These are phyloP conservation scores for Trypanosomatidae sp. DNA, from an alignment of 208 protist species.

Conservation along the genomic window DNA sequence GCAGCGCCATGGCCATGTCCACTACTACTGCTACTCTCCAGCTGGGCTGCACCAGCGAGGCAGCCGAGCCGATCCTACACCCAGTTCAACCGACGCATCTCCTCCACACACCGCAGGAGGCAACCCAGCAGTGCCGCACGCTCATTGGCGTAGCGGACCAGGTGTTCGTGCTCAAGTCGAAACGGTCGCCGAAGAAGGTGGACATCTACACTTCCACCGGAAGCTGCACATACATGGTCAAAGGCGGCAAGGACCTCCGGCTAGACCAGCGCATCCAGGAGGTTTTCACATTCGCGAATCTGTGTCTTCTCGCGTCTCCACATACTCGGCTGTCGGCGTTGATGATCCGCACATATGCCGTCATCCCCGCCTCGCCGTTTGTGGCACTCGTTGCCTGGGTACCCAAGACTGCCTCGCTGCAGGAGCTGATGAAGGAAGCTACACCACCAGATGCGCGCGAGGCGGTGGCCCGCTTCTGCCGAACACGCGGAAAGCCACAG, in stretches of 20 bases:
- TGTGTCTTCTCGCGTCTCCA: slow-evolving; percentile 27
- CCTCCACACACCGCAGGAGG: slow-evolving; percentile 6
- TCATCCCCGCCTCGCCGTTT: slow-evolving; percentile 85
- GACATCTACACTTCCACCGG: slow-evolving; percentile 76
- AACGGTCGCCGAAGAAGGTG: slow-evolving; percentile 88
- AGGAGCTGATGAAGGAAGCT: slow-evolving; percentile 5
- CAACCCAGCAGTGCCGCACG: background rate
- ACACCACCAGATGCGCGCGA: background rate
- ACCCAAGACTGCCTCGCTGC: slow-evolving; percentile 64
- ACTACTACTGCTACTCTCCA: background rate
- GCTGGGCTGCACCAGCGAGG: background rate
- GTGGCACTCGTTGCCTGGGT: slow-evolving; percentile 94
- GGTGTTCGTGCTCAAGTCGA: slow-evolving; percentile 80
- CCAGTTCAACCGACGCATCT: slow-evolving; percentile 8
- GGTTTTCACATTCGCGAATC: slow-evolving; percentile 90
- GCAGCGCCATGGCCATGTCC: background rate
- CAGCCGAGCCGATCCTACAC: slow-evolving; percentile 4
- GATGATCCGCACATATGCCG: slow-evolving; percentile 67
- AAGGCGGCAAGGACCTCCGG: slow-evolving; percentile 94
- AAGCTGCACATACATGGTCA: slow-evolving; percentile 87
- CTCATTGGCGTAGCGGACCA: slow-evolving; percentile 50
- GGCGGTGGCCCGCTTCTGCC: background rate
- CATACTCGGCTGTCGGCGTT: slow-evolving; percentile 21
- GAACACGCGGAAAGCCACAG: background rate
- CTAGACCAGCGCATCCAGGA: slow-evolving; percentile 94